Conservation (phyloP, 73 alveolate species). For the Uronychia setigera region DNA sequence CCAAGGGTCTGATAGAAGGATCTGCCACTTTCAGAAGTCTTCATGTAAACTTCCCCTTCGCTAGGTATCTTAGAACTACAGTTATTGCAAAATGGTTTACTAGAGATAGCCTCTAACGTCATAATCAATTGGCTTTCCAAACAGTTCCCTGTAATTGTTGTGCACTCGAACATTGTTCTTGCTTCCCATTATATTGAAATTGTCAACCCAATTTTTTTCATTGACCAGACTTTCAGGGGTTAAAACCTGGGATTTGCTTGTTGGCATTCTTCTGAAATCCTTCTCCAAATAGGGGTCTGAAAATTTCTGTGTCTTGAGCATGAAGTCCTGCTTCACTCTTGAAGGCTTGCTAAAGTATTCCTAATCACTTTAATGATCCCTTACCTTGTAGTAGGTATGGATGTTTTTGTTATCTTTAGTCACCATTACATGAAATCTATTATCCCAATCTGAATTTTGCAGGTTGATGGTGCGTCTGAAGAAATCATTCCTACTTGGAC, state of each 20-base stretch:
- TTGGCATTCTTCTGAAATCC: not conserved
- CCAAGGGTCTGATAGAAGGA: too few species aligned
- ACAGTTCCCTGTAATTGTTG: constrained; percentile 26
- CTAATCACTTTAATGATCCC: not conserved
- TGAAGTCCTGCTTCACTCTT: not conserved
- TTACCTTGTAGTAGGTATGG: constrained; percentile 17
- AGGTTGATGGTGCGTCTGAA: too few species aligned
- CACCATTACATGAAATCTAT: constrained; percentile 23
- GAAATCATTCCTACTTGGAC: too few species aligned
- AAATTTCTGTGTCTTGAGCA: not conserved
- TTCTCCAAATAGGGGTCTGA: not conserved
- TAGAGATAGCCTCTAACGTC: constrained; percentile 47
- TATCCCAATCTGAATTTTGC: constrained; percentile 24
- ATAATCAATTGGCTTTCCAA: constrained; percentile 42
- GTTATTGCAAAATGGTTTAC: too few species aligned
- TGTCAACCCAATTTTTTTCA: constrained; percentile 14
- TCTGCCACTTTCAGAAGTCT: too few species aligned
- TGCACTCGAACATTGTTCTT: constrained; percentile 34
- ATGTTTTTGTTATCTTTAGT: constrained; percentile 24
- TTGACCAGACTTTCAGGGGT: too few species aligned
- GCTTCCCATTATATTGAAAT: constrained; percentile 29
- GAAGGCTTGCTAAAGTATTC: constrained; percentile 21
- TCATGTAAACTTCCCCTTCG: too few species aligned
- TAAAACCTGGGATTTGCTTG: too few species aligned
- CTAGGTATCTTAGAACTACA: not conserved